A percentile compares a stretch with the other conserved stretches of the same genome.
phyloP scores from a whole-genome alignment of 805 yeast genomes.

The Priceomyces melissophilus region DNA sequence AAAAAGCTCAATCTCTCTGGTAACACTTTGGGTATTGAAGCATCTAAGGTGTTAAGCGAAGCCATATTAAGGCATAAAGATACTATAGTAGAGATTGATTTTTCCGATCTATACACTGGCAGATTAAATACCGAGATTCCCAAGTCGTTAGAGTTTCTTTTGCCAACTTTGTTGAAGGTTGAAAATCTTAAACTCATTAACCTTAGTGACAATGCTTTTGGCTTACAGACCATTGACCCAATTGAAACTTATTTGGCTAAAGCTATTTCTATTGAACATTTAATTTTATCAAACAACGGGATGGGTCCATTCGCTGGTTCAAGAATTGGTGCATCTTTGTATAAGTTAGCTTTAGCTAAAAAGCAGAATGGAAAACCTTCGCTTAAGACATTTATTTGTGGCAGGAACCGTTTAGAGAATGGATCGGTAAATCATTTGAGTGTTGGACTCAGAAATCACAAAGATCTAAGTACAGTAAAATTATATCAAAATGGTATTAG shows the following conservation, averaged over 20 bases:
- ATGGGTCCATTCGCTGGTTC: constrained; percentile 98
- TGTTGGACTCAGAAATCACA: constrained; percentile 78
- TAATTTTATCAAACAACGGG: constrained; percentile 90
- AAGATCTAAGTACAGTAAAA: constrained; percentile 65
- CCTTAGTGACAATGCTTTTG: constrained; percentile 94
- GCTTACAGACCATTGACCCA: constrained; percentile 90
- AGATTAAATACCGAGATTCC: constrained; percentile 95
- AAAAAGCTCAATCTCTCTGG: constrained; percentile 80
- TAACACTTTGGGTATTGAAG: constrained; percentile 90
- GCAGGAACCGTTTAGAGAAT: constrained; percentile 94
- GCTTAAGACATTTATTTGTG: constrained; percentile 88
- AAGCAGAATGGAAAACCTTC: constrained; percentile 42
- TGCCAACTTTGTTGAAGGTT: constrained; percentile 69
- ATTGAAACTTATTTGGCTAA: constrained; percentile 72
- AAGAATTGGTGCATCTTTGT: constrained; percentile 84
- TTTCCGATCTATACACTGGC: constrained; percentile 93
- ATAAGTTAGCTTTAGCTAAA: constrained; percentile 65
- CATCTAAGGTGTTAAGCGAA: constrained; percentile 68
- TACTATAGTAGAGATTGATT: constrained; percentile 64
- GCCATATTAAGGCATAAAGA: constrained; percentile 43
- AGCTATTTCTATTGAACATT: constrained; percentile 78
- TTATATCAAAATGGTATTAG: constrained; percentile 96
- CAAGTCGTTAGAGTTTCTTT: constrained; percentile 64
- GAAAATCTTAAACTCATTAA: constrained; percentile 70
- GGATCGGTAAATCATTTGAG: constrained; percentile 88